Evolutionary conservation across 2,329 filamentous ascomycete genomes (phyloP).

Genomic region (Stagonosporopsis rhizophila): DNA sequence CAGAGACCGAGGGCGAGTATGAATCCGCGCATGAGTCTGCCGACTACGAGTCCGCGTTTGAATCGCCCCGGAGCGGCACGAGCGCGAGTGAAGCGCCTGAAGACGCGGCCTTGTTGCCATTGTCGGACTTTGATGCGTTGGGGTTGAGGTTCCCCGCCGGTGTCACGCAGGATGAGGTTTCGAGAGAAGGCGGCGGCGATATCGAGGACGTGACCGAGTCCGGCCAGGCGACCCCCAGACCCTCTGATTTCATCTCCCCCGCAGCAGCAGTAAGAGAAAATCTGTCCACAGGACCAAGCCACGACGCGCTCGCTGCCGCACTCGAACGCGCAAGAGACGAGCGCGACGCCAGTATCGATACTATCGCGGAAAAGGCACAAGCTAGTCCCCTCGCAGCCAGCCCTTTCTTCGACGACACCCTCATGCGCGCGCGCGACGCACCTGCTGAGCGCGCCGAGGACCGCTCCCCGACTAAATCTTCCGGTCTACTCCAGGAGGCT

Average conservation of each 20-base stretch:
- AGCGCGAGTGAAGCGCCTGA: constrained; percentile 33
- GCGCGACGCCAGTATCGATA: constrained; percentile 6
- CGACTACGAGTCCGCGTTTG: constrained; percentile 42
- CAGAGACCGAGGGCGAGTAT: constrained; percentile 54
- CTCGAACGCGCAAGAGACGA: constrained; percentile 27
- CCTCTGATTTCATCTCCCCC: constrained; percentile 56
- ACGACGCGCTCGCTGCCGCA: constrained; percentile 35
- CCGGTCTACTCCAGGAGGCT: constrained; percentile 37
- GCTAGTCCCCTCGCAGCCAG: constrained; percentile 33
- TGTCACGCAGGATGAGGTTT: constrained; percentile 27
- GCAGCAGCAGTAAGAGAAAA: background rate
- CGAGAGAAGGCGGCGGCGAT: too few species aligned
- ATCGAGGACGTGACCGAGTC: constrained; percentile 61
- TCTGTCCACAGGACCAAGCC: constrained; percentile 22
- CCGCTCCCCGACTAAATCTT: too few species aligned
- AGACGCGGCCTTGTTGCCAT: too few species aligned
- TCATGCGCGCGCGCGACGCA: constrained; percentile 28
- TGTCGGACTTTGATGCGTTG: constrained; percentile 32
- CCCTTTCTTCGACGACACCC: constrained; percentile 29
- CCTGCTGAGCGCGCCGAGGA: too few species aligned
- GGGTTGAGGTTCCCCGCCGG: constrained; percentile 29
- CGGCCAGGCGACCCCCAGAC: constrained; percentile 73
- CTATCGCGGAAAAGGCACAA: constrained; percentile 10
- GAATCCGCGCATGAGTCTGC: constrained; percentile 50
- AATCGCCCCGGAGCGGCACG: background rate